These are phyloP conservation scores for Hymenoscyphus occultus DNA, from an alignment of 2,329 filamentous ascomycete genomes.

Conservation along the genomic window DNA sequence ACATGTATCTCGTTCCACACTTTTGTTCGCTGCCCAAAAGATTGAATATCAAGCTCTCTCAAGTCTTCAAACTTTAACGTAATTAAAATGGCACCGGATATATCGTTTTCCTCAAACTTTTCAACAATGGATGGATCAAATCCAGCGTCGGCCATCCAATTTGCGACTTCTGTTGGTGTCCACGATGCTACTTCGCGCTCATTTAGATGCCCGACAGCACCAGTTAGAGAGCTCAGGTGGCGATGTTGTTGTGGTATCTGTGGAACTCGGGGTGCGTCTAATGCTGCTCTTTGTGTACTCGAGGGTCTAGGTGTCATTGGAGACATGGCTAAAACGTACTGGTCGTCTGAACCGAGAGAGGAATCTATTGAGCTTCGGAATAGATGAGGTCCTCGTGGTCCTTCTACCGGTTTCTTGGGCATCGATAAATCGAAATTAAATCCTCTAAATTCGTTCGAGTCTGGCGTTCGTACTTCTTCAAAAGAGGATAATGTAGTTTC, in stretches of 20 bases:
- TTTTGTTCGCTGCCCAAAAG: slow-evolving; percentile 76
- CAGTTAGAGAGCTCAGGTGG: slow-evolving; percentile 54
- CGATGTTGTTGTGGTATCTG: slow-evolving; percentile 33
- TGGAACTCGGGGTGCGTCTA: slow-evolving; percentile 27
- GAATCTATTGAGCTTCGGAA: slow-evolving; percentile 69
- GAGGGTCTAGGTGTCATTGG: slow-evolving; percentile 66
- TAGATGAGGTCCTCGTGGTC: slow-evolving; percentile 81
- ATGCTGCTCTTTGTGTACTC: slow-evolving; percentile 35
- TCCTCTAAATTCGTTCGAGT: slow-evolving; percentile 51
- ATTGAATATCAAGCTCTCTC: slow-evolving; percentile 75
- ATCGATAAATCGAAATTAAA: slow-evolving; percentile 58
- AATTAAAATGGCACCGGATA: slow-evolving; percentile 80
- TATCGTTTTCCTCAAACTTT: slow-evolving; percentile 88
- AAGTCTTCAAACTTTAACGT: slow-evolving; percentile 90
- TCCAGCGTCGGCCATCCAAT: slow-evolving; percentile 82
- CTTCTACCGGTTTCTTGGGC: slow-evolving; percentile 64
- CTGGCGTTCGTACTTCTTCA: slow-evolving; percentile 78
- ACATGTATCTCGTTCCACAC: slow-evolving; percentile 77
- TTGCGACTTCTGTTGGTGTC: slow-evolving; percentile 74
- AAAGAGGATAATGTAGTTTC: slow-evolving; percentile 85
- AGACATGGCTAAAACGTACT: slow-evolving; percentile 63
- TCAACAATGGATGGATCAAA: slow-evolving; percentile 76
- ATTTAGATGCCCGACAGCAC: slow-evolving; percentile 56
- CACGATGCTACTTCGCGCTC: slow-evolving; percentile 59
- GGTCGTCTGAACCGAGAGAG: slow-evolving; percentile 50